phyloP scores from a whole-genome alignment of 164 flowering plant genomes.

The Taxillus chinensis region DNA sequence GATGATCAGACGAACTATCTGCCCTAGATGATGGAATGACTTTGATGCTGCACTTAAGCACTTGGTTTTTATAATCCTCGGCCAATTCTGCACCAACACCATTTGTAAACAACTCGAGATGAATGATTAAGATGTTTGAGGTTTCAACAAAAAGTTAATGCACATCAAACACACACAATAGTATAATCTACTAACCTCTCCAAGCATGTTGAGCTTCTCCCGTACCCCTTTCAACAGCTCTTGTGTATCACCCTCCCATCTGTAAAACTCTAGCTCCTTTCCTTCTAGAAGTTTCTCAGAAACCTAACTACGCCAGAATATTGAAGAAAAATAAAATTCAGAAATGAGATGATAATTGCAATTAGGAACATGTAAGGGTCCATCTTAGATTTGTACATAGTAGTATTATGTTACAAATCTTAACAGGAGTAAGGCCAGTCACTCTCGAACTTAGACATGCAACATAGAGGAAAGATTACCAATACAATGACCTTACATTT shows the following conservation, averaged over 20 bases:
- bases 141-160: not conserved
- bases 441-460: too few relatives aligned
- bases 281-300: slow-evolving; percentile 57
- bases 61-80: slow-evolving; percentile 68
- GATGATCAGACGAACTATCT: slow-evolving; percentile 75
- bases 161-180: not conserved
- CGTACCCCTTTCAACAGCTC: slow-evolving; percentile 57
- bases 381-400: too few relatives aligned
- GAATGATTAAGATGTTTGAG: not conserved
- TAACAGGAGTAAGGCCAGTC: too few relatives aligned
- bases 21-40: slow-evolving; percentile 62
- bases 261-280: slow-evolving; percentile 61
- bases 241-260: slow-evolving; percentile 64
- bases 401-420: too few relatives aligned
- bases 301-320: slow-evolving; percentile 30
- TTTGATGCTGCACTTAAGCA: slow-evolving; percentile 81
- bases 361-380: too few relatives aligned
- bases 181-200: slow-evolving; percentile 42
- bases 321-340: not conserved
- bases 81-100: slow-evolving; percentile 59
- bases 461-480: too few relatives aligned
- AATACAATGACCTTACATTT: too few relatives aligned
- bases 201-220: slow-evolving; percentile 76
- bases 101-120: not conserved
- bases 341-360: too few relatives aligned